Conservation (phyloP, 768 basidiomycete species). For the Termitomyces sp. region DNA sequence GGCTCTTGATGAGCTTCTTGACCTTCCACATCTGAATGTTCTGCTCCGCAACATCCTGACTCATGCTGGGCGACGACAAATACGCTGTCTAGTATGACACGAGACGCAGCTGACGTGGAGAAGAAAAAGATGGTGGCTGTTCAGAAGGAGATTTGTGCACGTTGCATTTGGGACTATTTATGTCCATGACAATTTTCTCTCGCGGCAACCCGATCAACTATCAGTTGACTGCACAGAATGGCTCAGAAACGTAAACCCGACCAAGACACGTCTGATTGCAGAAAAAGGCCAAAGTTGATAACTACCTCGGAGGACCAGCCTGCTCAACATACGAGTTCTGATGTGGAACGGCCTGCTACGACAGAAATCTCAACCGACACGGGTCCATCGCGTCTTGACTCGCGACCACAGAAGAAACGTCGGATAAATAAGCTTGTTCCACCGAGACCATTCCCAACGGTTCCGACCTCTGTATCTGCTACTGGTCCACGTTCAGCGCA, state of each 20-base stretch:
- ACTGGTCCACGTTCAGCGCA: constrained; percentile 79
- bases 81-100: constrained; percentile 25
- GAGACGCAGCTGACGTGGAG: constrained; percentile 19
- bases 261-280: constrained; percentile 14
- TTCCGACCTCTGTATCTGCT: constrained; percentile 68
- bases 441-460: constrained; percentile 70
- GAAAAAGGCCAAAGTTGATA: constrained; percentile 31
- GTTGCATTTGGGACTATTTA: constrained; percentile 20
- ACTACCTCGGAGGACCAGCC: constrained; percentile 10
- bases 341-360: background rate
- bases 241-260: constrained; percentile 36
- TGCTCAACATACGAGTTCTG: constrained; percentile 9
- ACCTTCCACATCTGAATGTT: constrained; percentile 99
- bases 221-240: constrained; percentile 4
- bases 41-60: constrained; percentile 84
- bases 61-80: constrained; percentile 53
- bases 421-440: constrained; percentile 65
- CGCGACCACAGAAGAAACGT: constrained; percentile 16
- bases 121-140: constrained; percentile 15
- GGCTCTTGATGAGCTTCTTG: constrained; percentile 98
- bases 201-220: constrained; percentile 10
- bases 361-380: background rate
- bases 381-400: constrained; percentile 1
- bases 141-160: constrained; percentile 16
- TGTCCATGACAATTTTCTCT: constrained; percentile 14